Evolutionary conservation across 2,329 filamentous ascomycete genomes (phyloP).

Genomic region (Microcyclospora tardicrescens): DNA sequence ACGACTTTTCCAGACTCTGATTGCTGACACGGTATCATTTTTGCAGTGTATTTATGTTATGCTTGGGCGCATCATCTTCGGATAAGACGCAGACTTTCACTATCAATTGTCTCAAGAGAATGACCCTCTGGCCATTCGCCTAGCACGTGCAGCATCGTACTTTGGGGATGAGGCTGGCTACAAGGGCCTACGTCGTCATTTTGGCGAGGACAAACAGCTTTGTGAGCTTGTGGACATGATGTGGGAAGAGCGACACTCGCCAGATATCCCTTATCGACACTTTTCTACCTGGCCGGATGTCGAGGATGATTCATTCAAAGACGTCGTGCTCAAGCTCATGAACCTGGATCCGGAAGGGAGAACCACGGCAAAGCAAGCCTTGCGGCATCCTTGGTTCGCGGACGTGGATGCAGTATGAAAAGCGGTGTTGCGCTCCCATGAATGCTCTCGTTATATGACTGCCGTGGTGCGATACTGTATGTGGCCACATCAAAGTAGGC

Average conservation of each 20-base stretch:
- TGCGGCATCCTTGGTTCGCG: slow-evolving; percentile 3
- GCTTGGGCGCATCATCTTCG: slow-evolving; percentile 1
- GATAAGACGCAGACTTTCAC: slow-evolving; percentile 2
- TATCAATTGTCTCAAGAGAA: slow-evolving; percentile 1
- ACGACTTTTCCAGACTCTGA: too few relatives aligned
- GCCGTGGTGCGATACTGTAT: too few relatives aligned
- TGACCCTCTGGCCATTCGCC: slow-evolving; percentile 1
- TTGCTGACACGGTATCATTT: too few relatives aligned
- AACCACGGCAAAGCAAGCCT: slow-evolving; percentile 1
- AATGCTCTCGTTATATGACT: too few relatives aligned
- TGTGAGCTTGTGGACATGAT: neutral
- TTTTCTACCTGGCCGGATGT: neutral
- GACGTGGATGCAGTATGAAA: neutral
- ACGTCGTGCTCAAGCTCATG: neutral
- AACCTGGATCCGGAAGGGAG: neutral
- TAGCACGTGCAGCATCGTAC: neutral
- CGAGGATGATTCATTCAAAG: neutral
- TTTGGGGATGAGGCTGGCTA: neutral
- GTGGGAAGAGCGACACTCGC: neutral
- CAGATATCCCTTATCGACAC: neutral
- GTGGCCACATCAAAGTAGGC: too few relatives aligned
- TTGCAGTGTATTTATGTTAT: slow-evolving; percentile 1
- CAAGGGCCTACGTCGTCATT: neutral
- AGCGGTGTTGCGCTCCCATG: too few relatives aligned
- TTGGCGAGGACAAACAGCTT: neutral